These are phyloP conservation scores for Trichoderma orchidacearum DNA, from an alignment of 495 filamentous ascomycete species.

Conservation along the genomic window DNA sequence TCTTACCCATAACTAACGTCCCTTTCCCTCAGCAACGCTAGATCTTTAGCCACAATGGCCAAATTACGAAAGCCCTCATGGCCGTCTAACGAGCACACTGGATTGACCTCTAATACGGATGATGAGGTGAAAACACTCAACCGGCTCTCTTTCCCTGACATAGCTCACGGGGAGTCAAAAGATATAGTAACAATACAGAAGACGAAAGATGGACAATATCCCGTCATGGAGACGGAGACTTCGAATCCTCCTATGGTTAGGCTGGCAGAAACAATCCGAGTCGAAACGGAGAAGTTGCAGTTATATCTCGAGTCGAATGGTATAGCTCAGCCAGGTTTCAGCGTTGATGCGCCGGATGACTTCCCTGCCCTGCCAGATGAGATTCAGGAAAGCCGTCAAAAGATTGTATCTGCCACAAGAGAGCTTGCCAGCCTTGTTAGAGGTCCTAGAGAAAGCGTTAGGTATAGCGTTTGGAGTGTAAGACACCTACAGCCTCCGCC, in stretches of 20 bases:
- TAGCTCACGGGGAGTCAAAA: too few relatives aligned
- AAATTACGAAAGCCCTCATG: not conserved
- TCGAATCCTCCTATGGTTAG: slow-evolving; percentile 15
- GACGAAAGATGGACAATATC: not conserved
- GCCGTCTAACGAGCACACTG: not conserved
- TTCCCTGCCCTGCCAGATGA: slow-evolving; percentile 26
- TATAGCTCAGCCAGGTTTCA: slow-evolving; percentile 20
- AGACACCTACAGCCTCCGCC: slow-evolving; percentile 3
- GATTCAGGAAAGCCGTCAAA: slow-evolving; percentile 17
- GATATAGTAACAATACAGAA: too few relatives aligned
- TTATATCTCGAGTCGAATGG: slow-evolving; percentile 22
- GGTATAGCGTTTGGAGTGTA: slow-evolving; percentile 29
- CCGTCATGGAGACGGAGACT: slow-evolving; percentile 1
- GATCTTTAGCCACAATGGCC: not conserved
- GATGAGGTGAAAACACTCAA: too few relatives aligned
- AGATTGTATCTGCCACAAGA: slow-evolving; percentile 23
- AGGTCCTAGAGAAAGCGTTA: slow-evolving; percentile 24
- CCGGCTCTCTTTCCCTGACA: too few relatives aligned
- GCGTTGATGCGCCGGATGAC: slow-evolving; percentile 20
- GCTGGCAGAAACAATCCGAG: slow-evolving; percentile 23
- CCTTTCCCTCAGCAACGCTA: not conserved
- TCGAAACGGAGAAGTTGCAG: slow-evolving; percentile 27
- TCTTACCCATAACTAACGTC: not conserved
- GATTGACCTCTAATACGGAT: too few relatives aligned
- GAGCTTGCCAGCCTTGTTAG: slow-evolving; percentile 25